Conservation (phyloP, 306 rosid species). For the Castanospermum australe region DNA sequence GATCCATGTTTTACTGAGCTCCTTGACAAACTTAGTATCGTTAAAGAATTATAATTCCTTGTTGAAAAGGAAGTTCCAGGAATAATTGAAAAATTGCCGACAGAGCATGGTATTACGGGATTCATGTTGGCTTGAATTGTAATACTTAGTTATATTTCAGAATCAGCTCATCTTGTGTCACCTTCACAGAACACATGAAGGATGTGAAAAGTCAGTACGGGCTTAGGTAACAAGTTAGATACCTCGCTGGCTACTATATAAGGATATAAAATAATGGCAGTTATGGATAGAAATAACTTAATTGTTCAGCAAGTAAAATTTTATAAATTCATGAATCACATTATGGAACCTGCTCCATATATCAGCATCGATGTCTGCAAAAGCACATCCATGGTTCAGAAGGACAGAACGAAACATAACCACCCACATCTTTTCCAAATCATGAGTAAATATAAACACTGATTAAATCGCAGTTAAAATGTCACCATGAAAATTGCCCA, state of each 20-base stretch:
- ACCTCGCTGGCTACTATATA: not conserved
- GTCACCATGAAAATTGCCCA: not conserved
- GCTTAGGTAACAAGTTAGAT: not conserved
- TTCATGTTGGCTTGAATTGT: conserved; percentile 54
- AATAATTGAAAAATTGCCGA: conserved; percentile 65
- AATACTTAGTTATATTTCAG: conserved; percentile 24
- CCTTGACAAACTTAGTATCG: conserved; percentile 58
- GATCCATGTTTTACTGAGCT: conserved; percentile 42
- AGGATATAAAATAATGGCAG: not conserved
- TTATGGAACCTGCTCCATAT: not conserved
- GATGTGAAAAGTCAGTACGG: not conserved
- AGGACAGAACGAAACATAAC: not conserved
- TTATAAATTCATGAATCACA: conserved; percentile 3
- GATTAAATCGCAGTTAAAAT: not conserved
- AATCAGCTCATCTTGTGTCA: conserved; percentile 30
- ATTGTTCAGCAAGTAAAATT: conserved; percentile 7
- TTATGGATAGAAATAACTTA: not conserved
- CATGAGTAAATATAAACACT: not conserved
- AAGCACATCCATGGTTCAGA: not conserved
- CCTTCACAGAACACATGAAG: conserved; percentile 27
- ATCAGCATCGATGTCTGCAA: conserved; percentile 10
- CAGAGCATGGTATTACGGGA: conserved; percentile 64
- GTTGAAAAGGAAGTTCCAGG: conserved; percentile 63
- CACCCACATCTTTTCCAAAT: conserved; percentile 8
- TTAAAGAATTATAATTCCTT: conserved; percentile 50